Conservation (phyloP, 2,329 filamentous ascomycete genomes). For the Stachybotrys elegans region DNA sequence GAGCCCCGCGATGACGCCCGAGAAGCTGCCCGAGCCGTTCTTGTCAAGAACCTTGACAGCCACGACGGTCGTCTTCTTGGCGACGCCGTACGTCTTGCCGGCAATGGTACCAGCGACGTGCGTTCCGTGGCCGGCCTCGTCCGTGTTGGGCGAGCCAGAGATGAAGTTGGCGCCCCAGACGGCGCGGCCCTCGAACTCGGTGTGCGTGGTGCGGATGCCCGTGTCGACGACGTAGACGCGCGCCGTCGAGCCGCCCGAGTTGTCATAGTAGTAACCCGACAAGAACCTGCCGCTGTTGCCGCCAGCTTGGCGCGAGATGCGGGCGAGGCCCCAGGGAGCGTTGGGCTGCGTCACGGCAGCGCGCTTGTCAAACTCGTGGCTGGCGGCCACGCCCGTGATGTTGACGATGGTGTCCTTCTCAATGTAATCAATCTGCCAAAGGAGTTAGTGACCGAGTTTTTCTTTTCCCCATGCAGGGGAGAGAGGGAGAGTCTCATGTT, state of each 20-base stretch:
- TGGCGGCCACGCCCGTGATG: conserved; percentile 5
- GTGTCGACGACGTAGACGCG: conserved; percentile 39
- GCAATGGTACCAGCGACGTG: conserved; percentile 23
- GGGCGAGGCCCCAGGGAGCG: conserved; percentile 24
- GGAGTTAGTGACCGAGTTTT: not conserved
- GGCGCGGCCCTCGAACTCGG: conserved; percentile 21
- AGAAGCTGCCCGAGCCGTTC: conserved; percentile 2
- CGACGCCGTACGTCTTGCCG: conserved; percentile 23
- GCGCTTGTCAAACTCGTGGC: not conserved
- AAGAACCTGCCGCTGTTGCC: not conserved
- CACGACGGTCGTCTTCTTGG: conserved; percentile 20
- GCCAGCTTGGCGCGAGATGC: conserved; percentile 2
- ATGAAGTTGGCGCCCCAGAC: conserved; percentile 20
- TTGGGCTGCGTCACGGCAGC: conserved; percentile 11
- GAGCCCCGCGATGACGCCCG: conserved; percentile 12
- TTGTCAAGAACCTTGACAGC: conserved; percentile 23
- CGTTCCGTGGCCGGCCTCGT: conserved; percentile 23
- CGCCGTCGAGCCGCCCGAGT: conserved; percentile 12
- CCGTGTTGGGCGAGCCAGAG: conserved; percentile 17
- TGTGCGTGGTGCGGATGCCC: conserved; percentile 32
- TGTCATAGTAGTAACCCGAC: conserved; percentile 18
- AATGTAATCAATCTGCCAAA: conserved; percentile 25
- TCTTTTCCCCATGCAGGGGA: too few relatives aligned
- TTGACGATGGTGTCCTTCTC: conserved; percentile 29
- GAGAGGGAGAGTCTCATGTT: not conserved